Evolutionary conservation across 2,329 filamentous ascomycete genomes (phyloP).

Genomic region (Xylaria polymorpha): DNA sequence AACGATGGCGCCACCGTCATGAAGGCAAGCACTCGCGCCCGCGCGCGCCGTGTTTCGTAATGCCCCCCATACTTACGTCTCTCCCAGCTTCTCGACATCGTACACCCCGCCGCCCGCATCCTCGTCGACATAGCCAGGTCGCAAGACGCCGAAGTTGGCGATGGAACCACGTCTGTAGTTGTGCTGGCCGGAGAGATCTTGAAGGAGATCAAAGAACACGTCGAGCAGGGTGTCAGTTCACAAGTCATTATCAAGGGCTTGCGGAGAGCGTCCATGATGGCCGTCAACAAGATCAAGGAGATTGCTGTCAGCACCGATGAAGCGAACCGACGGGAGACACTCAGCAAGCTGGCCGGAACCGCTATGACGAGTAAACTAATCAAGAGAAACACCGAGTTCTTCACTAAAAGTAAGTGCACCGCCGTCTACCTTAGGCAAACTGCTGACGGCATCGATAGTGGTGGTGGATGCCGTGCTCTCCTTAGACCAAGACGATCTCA

Average conservation of each 20-base stretch:
- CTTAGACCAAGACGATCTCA: conserved; percentile 94
- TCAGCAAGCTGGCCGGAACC: conserved; percentile 89
- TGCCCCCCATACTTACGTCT: conserved; percentile 23
- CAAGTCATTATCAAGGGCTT: conserved; percentile 98
- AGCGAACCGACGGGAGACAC: conserved; percentile 85
- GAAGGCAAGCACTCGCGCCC: conserved; percentile 72
- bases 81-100: conserved; percentile 89
- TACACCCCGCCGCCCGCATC: conserved; percentile 96
- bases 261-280: conserved; percentile 86
- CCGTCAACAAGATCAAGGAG: conserved; percentile 99
- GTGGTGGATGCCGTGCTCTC: conserved; percentile 96
- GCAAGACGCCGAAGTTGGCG: conserved; percentile 98
- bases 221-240: conserved; percentile 96
- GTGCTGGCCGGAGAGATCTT: conserved; percentile 97
- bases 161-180: conserved; percentile 97
- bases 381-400: conserved; percentile 95
- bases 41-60: too few relatives aligned
- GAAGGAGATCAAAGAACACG: conserved; percentile 95
- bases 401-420: conserved; percentile 86
- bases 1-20: conserved; percentile 99
- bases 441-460: conserved; percentile 66
- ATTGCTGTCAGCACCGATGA: conserved; percentile 89
- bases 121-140: conserved; percentile 98
- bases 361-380: conserved; percentile 99
- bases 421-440: not conserved